Evolutionary conservation across 1,284 basidiomycete species (phyloP).

Genomic region (Heliocybe sulcata): DNA sequence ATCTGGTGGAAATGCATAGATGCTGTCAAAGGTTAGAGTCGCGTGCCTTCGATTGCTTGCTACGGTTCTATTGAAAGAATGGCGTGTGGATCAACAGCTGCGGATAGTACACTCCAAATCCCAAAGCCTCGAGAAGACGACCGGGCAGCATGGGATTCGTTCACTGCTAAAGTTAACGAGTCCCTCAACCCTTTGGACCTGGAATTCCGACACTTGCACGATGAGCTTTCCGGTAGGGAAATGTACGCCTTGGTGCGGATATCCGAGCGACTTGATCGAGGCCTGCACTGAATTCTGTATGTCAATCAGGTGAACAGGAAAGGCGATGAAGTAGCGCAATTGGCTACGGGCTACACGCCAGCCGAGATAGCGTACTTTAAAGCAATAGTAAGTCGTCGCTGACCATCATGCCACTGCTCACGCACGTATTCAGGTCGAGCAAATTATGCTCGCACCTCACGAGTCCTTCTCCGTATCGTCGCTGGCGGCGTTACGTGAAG

Average conservation of each 20-base stretch:
- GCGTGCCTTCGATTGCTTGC: conserved; percentile 10
- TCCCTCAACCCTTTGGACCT: conserved; percentile 63
- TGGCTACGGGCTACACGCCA: conserved; percentile 75
- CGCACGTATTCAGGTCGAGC: conserved; percentile 55
- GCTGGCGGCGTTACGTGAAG: conserved; percentile 68
- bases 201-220: conserved; percentile 54
- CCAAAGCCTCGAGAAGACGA: conserved; percentile 34
- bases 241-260: conserved; percentile 57
- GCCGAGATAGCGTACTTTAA: conserved; percentile 79
- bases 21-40: conserved; percentile 49
- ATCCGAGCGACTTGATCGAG: not conserved
- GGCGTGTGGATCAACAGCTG: conserved; percentile 28
- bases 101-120: conserved; percentile 41
- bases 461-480: conserved; percentile 73
- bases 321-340: conserved; percentile 71
- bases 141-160: conserved; percentile 48
- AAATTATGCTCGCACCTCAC: conserved; percentile 76
- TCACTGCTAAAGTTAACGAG: conserved; percentile 51
- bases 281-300: conserved; percentile 1
- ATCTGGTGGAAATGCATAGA: conserved; percentile 63
- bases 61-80: not conserved
- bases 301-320: conserved; percentile 61
- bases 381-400: conserved; percentile 48
- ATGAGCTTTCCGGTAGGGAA: conserved; percentile 57
- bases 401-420: not conserved